Evolutionary conservation across 345 rosid genomes (phyloP).

Genomic region (Brassica nigra): DNA sequence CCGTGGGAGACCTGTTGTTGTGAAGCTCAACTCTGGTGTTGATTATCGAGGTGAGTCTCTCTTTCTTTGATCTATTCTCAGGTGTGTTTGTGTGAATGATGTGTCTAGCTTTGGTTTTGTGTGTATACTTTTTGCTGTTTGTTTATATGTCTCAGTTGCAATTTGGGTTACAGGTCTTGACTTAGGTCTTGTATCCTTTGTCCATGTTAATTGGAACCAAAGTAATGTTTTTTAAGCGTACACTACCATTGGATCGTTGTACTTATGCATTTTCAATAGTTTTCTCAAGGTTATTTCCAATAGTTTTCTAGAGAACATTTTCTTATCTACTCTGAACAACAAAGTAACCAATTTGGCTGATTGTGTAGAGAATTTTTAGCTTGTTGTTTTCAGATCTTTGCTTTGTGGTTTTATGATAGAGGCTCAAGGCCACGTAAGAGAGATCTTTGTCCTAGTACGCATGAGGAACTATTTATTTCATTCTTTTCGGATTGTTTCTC

Average conservation of each 20-base stretch:
- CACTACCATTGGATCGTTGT: neutral
- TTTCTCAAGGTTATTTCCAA: neutral
- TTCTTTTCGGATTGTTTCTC: neutral
- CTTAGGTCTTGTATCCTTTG: neutral
- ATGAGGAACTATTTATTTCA: neutral
- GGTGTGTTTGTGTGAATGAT: neutral
- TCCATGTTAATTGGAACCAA: neutral
- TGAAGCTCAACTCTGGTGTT: constrained; percentile 89
- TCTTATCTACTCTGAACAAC: neutral
- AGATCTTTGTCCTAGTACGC: neutral
- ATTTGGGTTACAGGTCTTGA: constrained; percentile 1
- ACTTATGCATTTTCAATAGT: neutral
- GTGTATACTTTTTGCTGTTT: neutral
- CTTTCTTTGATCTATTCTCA: neutral
- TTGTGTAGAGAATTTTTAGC: neutral
- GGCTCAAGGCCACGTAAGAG: neutral
- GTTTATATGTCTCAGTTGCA: neutral
- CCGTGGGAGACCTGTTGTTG: constrained; percentile 92
- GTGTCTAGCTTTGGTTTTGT: constrained; percentile 9
- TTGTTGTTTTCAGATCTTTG: neutral
- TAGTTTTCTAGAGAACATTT: neutral
- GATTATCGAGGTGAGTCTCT: constrained; percentile 73
- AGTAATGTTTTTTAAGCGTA: neutral
- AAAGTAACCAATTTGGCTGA: neutral
- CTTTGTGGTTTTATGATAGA: constrained; percentile 2